phyloP scores from a whole-genome alignment of 176 grass and related monocot species.

The Bromus sterilis region DNA sequence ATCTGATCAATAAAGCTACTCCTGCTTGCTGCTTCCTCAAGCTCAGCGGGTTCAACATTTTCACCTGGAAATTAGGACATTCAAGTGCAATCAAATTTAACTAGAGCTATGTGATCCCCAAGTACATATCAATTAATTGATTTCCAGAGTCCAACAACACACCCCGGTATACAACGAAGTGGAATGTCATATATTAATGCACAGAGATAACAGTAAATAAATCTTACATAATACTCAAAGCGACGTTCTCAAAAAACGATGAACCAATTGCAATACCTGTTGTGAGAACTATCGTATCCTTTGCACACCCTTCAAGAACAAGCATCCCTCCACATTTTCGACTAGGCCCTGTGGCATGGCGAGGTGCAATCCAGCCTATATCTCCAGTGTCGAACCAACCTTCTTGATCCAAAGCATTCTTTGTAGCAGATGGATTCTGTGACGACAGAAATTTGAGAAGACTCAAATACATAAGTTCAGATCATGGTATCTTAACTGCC shows the following conservation, averaged over 20 bases:
- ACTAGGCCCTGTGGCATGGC: constrained; percentile 47
- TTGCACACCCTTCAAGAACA: constrained; percentile 93
- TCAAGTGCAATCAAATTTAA: neutral
- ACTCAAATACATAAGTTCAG: neutral
- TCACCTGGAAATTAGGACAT: constrained; percentile 48
- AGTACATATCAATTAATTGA: neutral
- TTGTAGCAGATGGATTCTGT: constrained; percentile 67
- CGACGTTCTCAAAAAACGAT: neutral
- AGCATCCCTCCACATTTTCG: constrained; percentile 75
- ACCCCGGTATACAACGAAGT: neutral
- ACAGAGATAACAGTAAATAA: neutral
- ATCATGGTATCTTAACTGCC: neutral
- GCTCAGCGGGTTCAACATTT: constrained; percentile 89
- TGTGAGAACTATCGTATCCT: constrained; percentile 95
- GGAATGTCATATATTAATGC: neutral
- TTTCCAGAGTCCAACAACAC: neutral
- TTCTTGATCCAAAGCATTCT: constrained; percentile 54
- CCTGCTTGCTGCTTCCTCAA: constrained; percentile 70
- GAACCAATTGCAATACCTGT: constrained; percentile 47
- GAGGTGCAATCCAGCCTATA: constrained; percentile 91
- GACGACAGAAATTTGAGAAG: neutral
- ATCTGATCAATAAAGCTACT: constrained; percentile 90
- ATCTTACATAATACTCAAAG: neutral
- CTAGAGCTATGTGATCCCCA: neutral
- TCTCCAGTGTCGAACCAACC: constrained; percentile 88